Evolutionary conservation across 306 rosid genomes (phyloP).

Genomic region (Prunus davidiana): DNA sequence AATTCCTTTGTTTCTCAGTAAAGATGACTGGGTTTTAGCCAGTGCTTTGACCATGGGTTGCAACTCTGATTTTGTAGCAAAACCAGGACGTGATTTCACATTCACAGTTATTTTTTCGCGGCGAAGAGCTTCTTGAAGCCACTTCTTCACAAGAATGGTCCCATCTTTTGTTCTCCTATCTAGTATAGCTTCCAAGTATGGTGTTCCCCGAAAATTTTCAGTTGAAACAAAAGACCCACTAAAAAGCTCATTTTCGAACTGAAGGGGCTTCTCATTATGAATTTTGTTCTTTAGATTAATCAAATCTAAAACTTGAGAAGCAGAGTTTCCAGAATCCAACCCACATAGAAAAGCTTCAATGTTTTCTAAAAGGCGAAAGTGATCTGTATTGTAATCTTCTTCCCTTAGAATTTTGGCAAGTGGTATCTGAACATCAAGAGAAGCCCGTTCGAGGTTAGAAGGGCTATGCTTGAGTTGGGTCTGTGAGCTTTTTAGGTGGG

Average conservation of each 20-base stretch:
- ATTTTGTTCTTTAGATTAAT: slow-evolving; percentile 50
- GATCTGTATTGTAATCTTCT: slow-evolving; percentile 48
- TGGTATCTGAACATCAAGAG: slow-evolving; percentile 85
- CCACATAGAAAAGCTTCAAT: slow-evolving; percentile 75
- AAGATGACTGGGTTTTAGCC: slow-evolving; percentile 62
- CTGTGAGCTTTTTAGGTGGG: slow-evolving; percentile 54
- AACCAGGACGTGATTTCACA: slow-evolving; percentile 67
- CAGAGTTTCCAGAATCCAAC: slow-evolving; percentile 61
- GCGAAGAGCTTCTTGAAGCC: slow-evolving; percentile 84
- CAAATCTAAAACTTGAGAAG: slow-evolving; percentile 53
- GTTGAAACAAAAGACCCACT: slow-evolving; percentile 67
- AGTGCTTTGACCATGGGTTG: slow-evolving; percentile 72
- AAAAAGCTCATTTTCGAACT: slow-evolving; percentile 43
- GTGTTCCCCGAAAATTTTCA: slow-evolving; percentile 74
- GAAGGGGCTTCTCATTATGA: slow-evolving; percentile 33
- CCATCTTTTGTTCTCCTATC: slow-evolving; percentile 89
- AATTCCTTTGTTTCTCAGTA: slow-evolving; percentile 82
- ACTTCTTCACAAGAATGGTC: slow-evolving; percentile 70
- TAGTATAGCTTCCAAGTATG: slow-evolving; percentile 77
- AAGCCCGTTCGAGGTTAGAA: slow-evolving; percentile 52
- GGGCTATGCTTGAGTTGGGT: slow-evolving; percentile 48
- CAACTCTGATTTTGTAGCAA: slow-evolving; percentile 59
- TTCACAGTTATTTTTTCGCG: slow-evolving; percentile 53
- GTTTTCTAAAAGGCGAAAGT: slow-evolving; percentile 53
- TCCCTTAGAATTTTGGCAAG: slow-evolving; percentile 53